Percentiles rank a stretch among this genome's conserved stretches.
phyloP scores from a whole-genome alignment of 768 basidiomycete genomes.

The Lactarius indigo region DNA sequence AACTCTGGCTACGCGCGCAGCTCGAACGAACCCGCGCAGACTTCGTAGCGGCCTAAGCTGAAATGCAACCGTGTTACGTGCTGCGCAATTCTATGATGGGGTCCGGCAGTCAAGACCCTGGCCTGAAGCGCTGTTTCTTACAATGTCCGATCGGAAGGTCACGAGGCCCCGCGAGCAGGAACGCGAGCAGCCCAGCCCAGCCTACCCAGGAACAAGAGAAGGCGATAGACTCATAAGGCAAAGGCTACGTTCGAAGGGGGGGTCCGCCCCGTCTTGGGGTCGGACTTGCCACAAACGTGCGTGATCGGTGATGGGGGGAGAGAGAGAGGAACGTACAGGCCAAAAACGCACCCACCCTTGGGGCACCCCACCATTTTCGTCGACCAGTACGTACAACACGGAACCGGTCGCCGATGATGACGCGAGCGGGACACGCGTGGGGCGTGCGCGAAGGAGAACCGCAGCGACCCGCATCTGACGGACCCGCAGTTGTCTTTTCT shows the following conservation, averaged over 20 bases:
- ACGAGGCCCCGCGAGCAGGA: neutral
- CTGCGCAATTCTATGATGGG: neutral
- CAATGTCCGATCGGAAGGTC: neutral
- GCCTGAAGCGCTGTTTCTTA: neutral
- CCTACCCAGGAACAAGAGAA: conserved; percentile 2
- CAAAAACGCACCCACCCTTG: neutral
- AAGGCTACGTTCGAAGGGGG: neutral
- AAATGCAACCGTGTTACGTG: neutral
- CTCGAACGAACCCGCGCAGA: neutral
- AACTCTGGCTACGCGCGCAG: neutral
- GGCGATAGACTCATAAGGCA: neutral
- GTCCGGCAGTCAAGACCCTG: neutral
- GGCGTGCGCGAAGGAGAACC: neutral
- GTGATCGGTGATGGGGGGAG: neutral
- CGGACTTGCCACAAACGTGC: neutral
- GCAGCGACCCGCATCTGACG: neutral
- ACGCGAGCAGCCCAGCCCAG: neutral
- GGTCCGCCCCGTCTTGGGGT: neutral
- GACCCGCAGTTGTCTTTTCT: neutral
- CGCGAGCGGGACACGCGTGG: neutral
- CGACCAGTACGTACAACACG: neutral
- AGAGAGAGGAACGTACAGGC: too few species aligned
- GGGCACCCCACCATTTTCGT: neutral
- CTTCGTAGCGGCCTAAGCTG: neutral
- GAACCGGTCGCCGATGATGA: neutral